Conservation (phyloP, 2,329 filamentous ascomycete genomes). For the Beauveria pseudobassiana region DNA sequence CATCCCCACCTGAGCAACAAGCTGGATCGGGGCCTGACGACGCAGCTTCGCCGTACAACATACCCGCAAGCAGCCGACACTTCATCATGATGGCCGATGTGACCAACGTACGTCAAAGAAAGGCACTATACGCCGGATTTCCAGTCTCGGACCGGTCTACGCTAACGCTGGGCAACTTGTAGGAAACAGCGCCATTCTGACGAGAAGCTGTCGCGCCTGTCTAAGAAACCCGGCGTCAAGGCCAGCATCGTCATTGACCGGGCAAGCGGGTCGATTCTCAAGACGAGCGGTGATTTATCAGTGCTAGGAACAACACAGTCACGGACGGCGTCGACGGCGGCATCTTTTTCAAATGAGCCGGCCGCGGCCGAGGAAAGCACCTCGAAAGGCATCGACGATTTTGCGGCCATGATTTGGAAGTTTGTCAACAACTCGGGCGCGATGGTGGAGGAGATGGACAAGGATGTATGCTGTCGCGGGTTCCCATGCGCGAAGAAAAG, state of each 20-base stretch:
- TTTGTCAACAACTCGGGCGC: slow-evolving; percentile 63
- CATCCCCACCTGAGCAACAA: slow-evolving; percentile 8
- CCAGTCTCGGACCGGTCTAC: background rate
- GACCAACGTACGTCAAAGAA: slow-evolving; percentile 15
- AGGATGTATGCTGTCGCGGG: slow-evolving; percentile 42
- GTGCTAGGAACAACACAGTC: slow-evolving; percentile 38
- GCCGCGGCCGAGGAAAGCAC: slow-evolving; percentile 36
- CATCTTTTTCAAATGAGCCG: slow-evolving; percentile 40
- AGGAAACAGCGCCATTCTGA: slow-evolving; percentile 50
- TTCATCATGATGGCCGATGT: slow-evolving; percentile 19
- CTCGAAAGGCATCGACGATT: slow-evolving; percentile 59
- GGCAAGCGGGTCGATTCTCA: slow-evolving; percentile 63
- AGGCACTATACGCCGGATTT: background rate
- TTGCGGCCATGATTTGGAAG: slow-evolving; percentile 68
- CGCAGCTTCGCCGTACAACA: background rate
- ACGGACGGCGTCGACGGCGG: slow-evolving; percentile 28
- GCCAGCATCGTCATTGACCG: slow-evolving; percentile 71
- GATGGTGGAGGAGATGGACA: slow-evolving; percentile 65
- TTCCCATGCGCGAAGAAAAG: background rate
- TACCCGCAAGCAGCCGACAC: background rate
- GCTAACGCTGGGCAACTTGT: slow-evolving; percentile 23
- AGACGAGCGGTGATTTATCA: slow-evolving; percentile 62
- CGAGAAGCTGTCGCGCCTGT: slow-evolving; percentile 59
- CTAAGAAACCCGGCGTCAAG: slow-evolving; percentile 72
- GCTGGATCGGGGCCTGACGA: background rate